Percentiles rank a stretch among this genome's conserved stretches.
Conservation (phyloP, 208 protist species). For the Acanthamoeba sp. region DNA sequence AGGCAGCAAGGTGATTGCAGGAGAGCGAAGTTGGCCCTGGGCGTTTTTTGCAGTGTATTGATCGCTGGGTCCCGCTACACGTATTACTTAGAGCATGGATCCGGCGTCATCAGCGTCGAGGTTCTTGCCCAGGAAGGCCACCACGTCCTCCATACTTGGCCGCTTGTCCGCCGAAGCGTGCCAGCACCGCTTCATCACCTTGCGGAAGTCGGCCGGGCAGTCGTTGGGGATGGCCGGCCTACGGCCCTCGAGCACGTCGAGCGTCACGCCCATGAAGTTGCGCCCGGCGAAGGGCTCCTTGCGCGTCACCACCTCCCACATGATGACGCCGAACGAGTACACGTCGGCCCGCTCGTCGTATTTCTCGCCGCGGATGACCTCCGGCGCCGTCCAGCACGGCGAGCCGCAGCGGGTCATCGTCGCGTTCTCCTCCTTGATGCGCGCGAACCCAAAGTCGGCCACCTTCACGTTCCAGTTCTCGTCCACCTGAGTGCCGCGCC, state of each 20-base stretch:
- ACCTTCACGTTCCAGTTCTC: slow-evolving; percentile 40
- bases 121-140: neutral
- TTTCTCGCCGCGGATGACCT: neutral
- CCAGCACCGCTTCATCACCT: neutral
- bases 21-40: too few relatives aligned
- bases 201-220: neutral
- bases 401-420: slow-evolving; percentile 12
- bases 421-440: slow-evolving; percentile 39
- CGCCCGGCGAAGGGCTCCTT: neutral
- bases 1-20: too few relatives aligned
- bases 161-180: neutral
- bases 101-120: neutral
- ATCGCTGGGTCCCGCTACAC: too few relatives aligned
- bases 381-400: neutral
- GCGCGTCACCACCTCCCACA: neutral
- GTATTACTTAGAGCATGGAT: neutral
- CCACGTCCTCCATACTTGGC: neutral
- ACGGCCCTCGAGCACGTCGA: neutral
- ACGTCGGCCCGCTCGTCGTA: slow-evolving; percentile 49
- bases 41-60: too few relatives aligned
- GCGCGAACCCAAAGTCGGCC: slow-evolving; percentile 47
- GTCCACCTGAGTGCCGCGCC: neutral
- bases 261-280: neutral
- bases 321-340: neutral
- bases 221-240: neutral